Percentiles rank a stretch among this genome's conserved stretches.
phyloP scores from a whole-genome alignment of 2,329 filamentous ascomycete species.

The Microcyclosporella mali region DNA sequence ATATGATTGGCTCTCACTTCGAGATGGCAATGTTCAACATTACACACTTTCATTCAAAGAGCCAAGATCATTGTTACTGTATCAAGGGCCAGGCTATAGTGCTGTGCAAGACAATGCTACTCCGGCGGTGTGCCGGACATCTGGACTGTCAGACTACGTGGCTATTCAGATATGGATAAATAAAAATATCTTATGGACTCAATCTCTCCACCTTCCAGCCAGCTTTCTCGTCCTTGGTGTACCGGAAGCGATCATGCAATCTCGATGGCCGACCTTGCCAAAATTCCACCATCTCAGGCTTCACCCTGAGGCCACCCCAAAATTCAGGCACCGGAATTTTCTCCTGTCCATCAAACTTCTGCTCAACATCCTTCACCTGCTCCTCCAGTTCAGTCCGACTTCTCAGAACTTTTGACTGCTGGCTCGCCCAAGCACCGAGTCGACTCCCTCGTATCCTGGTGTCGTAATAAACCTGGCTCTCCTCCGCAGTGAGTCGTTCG shows the following conservation, averaged over 20 bases:
- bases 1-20: no score
- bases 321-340: constrained; percentile 86
- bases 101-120: no score
- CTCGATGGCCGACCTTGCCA: constrained; percentile 89
- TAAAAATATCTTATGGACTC: constrained; percentile 69
- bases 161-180: no score
- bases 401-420: constrained; percentile 70
- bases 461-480: constrained; percentile 63
- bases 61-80: no score
- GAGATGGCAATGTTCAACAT: no score
- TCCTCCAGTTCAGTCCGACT: constrained; percentile 68
- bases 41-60: no score
- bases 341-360: constrained; percentile 66
- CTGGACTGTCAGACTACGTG: no score
- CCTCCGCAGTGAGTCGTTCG: constrained; percentile 59
- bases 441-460: constrained; percentile 70
- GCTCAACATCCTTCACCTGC: constrained; percentile 70
- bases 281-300: constrained; percentile 86
- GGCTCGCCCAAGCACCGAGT: constrained; percentile 88
- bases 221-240: constrained; percentile 53
- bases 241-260: constrained; percentile 89
- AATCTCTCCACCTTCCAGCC: constrained; percentile 56
- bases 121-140: no score
- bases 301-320: constrained; percentile 85
- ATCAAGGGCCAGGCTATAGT: no score